Evolutionary conservation across 768 basidiomycete genomes (phyloP), one percentile per base, ranked within the genome.

Genomic region (Psilocybe tampanensis): DNA sequence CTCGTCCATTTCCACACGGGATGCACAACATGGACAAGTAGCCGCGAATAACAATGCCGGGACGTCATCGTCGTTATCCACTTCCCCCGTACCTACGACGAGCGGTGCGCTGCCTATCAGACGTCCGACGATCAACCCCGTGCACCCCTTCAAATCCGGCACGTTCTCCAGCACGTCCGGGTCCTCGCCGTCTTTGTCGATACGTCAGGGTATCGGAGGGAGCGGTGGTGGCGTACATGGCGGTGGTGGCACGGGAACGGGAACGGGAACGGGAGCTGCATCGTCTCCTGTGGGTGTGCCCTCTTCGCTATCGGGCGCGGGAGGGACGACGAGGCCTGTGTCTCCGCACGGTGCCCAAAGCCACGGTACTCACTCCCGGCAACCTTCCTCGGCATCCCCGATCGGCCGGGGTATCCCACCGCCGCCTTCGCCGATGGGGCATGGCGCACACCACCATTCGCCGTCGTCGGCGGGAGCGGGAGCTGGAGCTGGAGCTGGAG

Each of bases 91-190:
- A 8, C 65, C 69, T n/a, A n/a, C n/a, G n/a, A n/a, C n/a, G n/a
- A n/a, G n/a, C 1, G 69, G 68, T 17, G 67, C 64, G 19, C 60
- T 70, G 34, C 68, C 72, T 1, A 75, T 76, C 43, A 62, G 75
- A 8, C 57, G 71, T 39, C 73, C 72, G 17, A 66, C 62, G 18
- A 62, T 72, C 51, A 72, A 70, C 59, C 63, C 66, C 2, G 69
- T 73, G 1, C 68, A 76, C 51, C 76, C 74, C 8, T 78, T 78
- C 67, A 78, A 78, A 52, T 64, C 70, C 18, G 75, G 72, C 53
- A 76, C 77, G 0, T 54, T 78, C 4, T 69, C 72, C 0, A 72
- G 70, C 19, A 63, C 66, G 0, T 64, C 72, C 12, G 66, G 64
- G n/a, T 70, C 70, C 8, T 74, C 72, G 11, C 73, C 74, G 2